Evolutionary conservation across 75 land plant genomes (phyloP), one percentile per base, ranked within the genome.

Genomic region (Larix kaempferi): DNA sequence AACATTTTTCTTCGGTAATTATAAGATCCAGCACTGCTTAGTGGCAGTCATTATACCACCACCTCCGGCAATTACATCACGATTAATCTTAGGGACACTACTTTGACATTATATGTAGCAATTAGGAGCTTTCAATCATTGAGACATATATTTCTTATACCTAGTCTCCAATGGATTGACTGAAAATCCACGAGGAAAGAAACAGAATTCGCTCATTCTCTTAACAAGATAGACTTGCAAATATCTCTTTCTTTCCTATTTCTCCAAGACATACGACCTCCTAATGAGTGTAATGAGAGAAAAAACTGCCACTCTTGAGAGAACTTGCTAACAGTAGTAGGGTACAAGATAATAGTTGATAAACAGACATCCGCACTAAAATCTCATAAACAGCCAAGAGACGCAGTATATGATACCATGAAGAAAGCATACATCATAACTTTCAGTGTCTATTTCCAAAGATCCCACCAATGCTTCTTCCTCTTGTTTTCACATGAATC

Each of bases 381-480:
- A 69, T 69, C 54, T 69, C 73, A 62, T 27, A 69, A 69, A 39
- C 52, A 69, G 73, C 23, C n/a, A 22, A 39, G 25, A 69, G 41
- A 41, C 10, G 21, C 41, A 44, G 52, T 39, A 35, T 39, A n/a
- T 69, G 73, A 16, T 17, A 65, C 39, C n/a, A 33, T 65, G 69
- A 33, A 69, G 69, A 33, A 69, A 69, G 49, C 23, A 39, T 41
- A 21, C 14, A n/a, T 8, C 52, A 69, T 41, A n/a, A 69, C n/a
- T 17, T 17, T 65, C 69, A 65, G 35, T 65, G 73, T 41, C 73
- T 69, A 41, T 41, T n/a, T 10, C 73, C 73, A 69, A 69, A 69
- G 13, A n/a, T 10, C 73, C 73, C 73, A 69, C 73, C 73, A 69
- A 69, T 14, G 25, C 73, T 69, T 69, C 73, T 69, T 69, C 54